Conservation (phyloP, 495 filamentous ascomycete species). For the Hypoxylon fragiforme region DNA sequence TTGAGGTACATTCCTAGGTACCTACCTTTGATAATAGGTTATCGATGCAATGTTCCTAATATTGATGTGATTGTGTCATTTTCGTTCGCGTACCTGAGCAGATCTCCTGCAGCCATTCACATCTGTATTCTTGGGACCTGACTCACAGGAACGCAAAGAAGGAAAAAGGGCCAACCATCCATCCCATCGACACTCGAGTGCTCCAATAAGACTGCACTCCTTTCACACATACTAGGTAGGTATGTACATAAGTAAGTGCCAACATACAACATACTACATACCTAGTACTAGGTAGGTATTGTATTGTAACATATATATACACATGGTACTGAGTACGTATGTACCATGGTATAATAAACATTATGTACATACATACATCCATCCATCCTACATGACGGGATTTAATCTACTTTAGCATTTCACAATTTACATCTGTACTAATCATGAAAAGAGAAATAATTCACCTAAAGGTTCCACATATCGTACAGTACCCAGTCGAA, state of each 20-base stretch:
- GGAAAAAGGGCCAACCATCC: background rate
- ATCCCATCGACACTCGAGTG: background rate
- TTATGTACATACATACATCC: background rate
- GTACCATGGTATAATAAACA: background rate
- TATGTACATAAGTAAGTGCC: background rate
- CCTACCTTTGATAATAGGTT: conserved; percentile 13
- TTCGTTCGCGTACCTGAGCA: conserved; percentile 20
- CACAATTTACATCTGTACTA: too few relatives aligned
- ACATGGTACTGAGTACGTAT: too few relatives aligned
- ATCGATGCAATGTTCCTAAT: conserved; percentile 1
- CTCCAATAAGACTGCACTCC: background rate
- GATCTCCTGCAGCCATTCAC: conserved; percentile 7
- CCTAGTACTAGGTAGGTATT: too few relatives aligned
- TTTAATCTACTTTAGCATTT: background rate
- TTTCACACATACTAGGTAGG: background rate
- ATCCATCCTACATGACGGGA: background rate
- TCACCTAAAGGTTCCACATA: background rate
- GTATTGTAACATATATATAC: too few relatives aligned
- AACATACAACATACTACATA: too few relatives aligned
- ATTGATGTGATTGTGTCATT: conserved; percentile 25
- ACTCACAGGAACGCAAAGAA: conserved; percentile 11
- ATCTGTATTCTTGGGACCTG: conserved; percentile 3
- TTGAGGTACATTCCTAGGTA: background rate
- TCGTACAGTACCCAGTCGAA: background rate
- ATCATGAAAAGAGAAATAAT: too few relatives aligned